phyloP scores from a whole-genome alignment of 208 protist species.

The Entamoeba dispar region DNA sequence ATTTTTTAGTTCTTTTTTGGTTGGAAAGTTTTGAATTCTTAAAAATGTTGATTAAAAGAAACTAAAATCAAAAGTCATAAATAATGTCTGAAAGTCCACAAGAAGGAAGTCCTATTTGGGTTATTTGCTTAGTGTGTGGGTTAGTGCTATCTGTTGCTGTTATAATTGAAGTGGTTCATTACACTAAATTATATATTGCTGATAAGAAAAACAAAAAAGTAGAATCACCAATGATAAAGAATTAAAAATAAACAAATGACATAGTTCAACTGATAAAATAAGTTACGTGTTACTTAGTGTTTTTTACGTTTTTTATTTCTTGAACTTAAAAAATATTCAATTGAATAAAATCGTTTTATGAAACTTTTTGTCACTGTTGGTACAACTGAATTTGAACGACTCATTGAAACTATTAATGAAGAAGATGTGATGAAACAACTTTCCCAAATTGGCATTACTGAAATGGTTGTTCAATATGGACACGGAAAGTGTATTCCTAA shows the following conservation, averaged over 20 bases:
- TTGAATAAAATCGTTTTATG: neutral
- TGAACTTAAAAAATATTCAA: too few species aligned
- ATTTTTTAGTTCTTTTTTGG: too few species aligned
- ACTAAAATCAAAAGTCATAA: too few species aligned
- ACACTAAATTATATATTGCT: neutral
- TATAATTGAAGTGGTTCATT: neutral
- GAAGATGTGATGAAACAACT: conserved; percentile 9
- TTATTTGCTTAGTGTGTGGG: neutral
- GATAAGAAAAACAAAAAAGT: too few species aligned
- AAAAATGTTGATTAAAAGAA: too few species aligned
- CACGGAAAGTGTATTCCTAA: neutral
- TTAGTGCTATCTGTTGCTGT: neutral
- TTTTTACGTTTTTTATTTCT: too few species aligned
- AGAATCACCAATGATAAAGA: too few species aligned
- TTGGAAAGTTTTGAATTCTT: too few species aligned
- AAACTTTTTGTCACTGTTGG: conserved; percentile 34
- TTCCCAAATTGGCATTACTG: neutral
- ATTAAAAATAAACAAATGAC: too few species aligned
- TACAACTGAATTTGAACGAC: conserved; percentile 31
- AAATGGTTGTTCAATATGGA: conserved; percentile 20
- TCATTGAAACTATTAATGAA: conserved; percentile 24
- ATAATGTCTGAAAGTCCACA: neutral
- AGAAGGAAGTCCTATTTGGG: neutral
- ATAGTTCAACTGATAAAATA: too few species aligned
- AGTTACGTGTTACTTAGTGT: too few species aligned